Percentiles rank a stretch among this genome's conserved stretches.
phyloP scores from a whole-genome alignment of 306 rosid genomes.

The Cyamopsis tetragonoloba region DNA sequence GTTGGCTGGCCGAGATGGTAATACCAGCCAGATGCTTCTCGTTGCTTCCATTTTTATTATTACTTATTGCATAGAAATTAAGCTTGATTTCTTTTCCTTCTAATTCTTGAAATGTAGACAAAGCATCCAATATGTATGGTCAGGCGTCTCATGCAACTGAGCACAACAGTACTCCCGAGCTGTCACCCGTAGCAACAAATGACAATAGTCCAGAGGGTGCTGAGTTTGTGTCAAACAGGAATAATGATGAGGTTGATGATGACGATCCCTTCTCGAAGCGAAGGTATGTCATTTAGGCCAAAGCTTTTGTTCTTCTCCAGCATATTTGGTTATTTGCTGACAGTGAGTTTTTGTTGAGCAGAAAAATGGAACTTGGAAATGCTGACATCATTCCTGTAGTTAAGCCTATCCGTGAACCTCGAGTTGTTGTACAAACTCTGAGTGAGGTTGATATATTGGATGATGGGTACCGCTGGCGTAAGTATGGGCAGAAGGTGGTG shows the following conservation, averaged over 20 bases:
- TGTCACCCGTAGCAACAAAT: conserved; percentile 43
- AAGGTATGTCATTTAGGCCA: conserved; percentile 49
- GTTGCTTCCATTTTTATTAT: neutral
- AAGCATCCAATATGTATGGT: conserved; percentile 45
- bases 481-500: conserved; percentile 98
- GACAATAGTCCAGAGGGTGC: conserved; percentile 58
- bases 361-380: conserved; percentile 79
- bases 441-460: conserved; percentile 98
- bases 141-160: conserved; percentile 46
- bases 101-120: conserved; percentile 49
- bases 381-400: conserved; percentile 69
- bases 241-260: conserved; percentile 66
- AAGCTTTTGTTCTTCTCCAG: conserved; percentile 13
- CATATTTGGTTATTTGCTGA: conserved; percentile 21
- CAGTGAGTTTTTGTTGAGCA: conserved; percentile 34
- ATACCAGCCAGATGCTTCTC: conserved; percentile 28
- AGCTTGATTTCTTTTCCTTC: conserved; percentile 13
- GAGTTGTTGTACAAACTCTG: conserved; percentile 94
- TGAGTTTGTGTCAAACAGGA: conserved; percentile 48
- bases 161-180: conserved; percentile 58
- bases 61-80: neutral
- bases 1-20: conserved; percentile 72
- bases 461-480: conserved; percentile 99
- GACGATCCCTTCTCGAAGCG: conserved; percentile 82
- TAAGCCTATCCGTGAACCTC: conserved; percentile 94